Evolutionary conservation across 164 flowering plant genomes (phyloP).

Genomic region (Liriodendron chinense): DNA sequence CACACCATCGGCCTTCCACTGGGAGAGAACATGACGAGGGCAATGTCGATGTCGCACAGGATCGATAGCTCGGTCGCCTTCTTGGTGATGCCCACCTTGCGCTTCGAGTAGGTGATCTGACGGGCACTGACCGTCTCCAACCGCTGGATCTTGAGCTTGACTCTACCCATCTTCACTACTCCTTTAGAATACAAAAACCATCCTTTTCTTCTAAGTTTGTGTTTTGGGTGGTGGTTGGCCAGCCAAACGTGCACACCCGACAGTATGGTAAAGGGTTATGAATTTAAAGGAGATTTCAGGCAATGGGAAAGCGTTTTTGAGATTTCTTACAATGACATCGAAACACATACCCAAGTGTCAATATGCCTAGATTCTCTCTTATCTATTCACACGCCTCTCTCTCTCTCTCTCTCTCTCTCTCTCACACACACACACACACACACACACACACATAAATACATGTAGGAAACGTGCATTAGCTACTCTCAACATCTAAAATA

Average conservation of each 20-base stretch:
- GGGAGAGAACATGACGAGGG: constrained; percentile 85
- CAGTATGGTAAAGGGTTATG: background rate
- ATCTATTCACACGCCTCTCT: background rate
- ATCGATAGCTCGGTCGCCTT: constrained; percentile 76
- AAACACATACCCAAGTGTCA: background rate
- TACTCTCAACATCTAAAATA: too few relatives aligned
- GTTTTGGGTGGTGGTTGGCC: background rate
- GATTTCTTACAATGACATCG: background rate
- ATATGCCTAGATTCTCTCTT: background rate
- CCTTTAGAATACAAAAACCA: background rate
- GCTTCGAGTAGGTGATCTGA: constrained; percentile 74
- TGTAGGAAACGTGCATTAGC: too few relatives aligned
- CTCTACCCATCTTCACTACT: constrained; percentile 62
- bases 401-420: too few relatives aligned
- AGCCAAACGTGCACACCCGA: background rate
- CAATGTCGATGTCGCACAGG: constrained; percentile 69
- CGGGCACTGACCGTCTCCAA: constrained; percentile 66
- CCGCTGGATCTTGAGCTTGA: constrained; percentile 77
- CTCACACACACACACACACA: too few relatives aligned
- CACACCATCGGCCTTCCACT: constrained; percentile 67
- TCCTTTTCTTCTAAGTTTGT: background rate
- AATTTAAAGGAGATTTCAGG: too few relatives aligned
- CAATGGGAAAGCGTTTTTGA: background rate
- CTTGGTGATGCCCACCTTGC: constrained; percentile 70
- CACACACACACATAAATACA: too few relatives aligned